Base-by-base conservation (phyloP, 805 yeast genomes). In the Tetrapisispora phaffii region DNA sequence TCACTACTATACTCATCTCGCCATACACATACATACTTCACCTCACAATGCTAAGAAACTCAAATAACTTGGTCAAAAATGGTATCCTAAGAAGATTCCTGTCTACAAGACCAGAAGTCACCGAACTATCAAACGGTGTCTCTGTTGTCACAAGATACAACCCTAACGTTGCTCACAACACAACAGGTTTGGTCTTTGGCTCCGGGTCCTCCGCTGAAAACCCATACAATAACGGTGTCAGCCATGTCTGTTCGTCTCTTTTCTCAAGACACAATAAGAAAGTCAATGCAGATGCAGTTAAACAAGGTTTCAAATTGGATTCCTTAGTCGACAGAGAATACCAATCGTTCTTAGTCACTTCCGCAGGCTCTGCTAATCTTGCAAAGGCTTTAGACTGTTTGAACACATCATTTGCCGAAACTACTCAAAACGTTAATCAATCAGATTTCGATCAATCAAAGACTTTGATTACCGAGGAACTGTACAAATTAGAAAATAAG, bases 201-300 rank as follows among this genome's bases (percentile, higher is more conserved):
- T 84, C 88, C 42, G 95, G 95, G 64, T 79, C 90, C 41, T 72
- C 88, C 63, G 66, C 83, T 44, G 95, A 85, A 67, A 83, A 81
- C 67, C 73, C 85, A 37, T 83, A 79, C 76, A 82, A 80, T 71
- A 84, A 85, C 56, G 95, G 95, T 76, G 78, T 81, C 44, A 76
- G 90, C 45, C 76, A 82, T 50, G 68, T 85, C 55, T 71, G 79
- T 52, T 69, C 82, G 62, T 67, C 73, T 48, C 64, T 75, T 21
- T 69, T 82, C 59, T 61, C 65, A 33, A 54, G 62, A 10, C 62
- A 63, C 45, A 65, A 53, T 45, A 49, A 55, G n/a, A 48, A 47
- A 33, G 15, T 42, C n/a, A 39, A 29, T 21, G 12, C 22, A 8
- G 64, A 56, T 12, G 71, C 74, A 37, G 64, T 65, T 41, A 56